These are phyloP conservation scores for Phylloporus arenicola DNA, from an alignment of 768 basidiomycete species.

Conservation along the genomic window DNA sequence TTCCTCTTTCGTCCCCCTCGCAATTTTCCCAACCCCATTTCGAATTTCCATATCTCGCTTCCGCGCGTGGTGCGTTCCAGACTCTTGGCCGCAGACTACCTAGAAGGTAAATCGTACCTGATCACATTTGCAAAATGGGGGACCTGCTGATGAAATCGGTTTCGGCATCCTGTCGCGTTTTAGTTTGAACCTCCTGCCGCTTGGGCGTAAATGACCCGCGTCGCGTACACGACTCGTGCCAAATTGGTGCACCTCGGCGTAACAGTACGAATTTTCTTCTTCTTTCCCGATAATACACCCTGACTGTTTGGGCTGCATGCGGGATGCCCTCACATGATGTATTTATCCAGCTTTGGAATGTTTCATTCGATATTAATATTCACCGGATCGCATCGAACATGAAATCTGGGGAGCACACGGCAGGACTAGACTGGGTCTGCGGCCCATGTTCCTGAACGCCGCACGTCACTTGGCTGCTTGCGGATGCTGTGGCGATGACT, in stretches of 20 bases:
- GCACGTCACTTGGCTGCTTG: neutral
- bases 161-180: neutral
- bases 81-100: conserved; percentile 59
- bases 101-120: conserved; percentile 43
- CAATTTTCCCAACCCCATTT: conserved; percentile 6
- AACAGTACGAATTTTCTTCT: conserved; percentile 11
- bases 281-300: conserved; percentile 2
- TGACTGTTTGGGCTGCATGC: neutral
- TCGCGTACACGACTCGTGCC: neutral
- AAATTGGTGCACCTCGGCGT: conserved; percentile 8
- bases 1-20: neutral
- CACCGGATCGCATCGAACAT: neutral
- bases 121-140: conserved; percentile 15
- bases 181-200: conserved; percentile 8
- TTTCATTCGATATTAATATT: no score
- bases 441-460: neutral
- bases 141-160: conserved; percentile 9
- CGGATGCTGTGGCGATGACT: neutral
- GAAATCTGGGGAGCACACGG: neutral
- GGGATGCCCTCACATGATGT: neutral
- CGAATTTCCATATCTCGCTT: conserved; percentile 1
- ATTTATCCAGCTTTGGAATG: neutral
- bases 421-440: neutral
- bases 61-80: conserved; percentile 27
- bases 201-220: neutral